Evolutionary conservation across 192 early-diverging fungal genomes (phyloP).

Genomic region (Backusella parvicylindrica): DNA sequence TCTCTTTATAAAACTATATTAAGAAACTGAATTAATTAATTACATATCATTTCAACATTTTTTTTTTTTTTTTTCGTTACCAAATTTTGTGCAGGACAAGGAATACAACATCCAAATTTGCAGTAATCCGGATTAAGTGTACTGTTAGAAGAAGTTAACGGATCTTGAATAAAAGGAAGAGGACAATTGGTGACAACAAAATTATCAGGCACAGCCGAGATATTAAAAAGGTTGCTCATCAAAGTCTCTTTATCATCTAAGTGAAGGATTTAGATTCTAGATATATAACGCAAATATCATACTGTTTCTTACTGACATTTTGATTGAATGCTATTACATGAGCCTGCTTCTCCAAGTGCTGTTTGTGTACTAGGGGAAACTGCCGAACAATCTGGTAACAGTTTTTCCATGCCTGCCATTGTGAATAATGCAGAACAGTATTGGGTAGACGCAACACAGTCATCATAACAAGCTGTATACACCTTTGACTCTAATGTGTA

Average conservation of each 20-base stretch:
- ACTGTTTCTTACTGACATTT: neutral
- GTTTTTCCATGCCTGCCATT: neutral
- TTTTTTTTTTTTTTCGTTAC: neutral
- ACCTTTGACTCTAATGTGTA: neutral
- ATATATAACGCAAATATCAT: neutral
- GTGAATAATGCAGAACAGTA: neutral
- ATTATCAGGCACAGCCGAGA: constrained; percentile 7
- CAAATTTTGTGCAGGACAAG: constrained; percentile 48
- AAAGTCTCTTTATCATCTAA: neutral
- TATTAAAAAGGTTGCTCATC: constrained; percentile 9
- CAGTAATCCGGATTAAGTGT: constrained; percentile 28
- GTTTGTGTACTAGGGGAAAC: neutral
- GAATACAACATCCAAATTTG: constrained; percentile 48
- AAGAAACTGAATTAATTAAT: neutral
- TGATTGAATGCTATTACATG: neutral
- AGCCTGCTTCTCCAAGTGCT: neutral
- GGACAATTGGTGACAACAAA: constrained; percentile 32
- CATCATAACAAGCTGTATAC: neutral
- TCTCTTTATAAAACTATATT: constrained; percentile 37
- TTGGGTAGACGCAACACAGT: neutral
- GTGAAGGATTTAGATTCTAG: neutral
- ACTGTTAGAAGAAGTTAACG: constrained; percentile 7
- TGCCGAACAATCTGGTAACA: neutral
- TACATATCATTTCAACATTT: neutral
- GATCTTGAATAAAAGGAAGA: constrained; percentile 40